These are phyloP conservation scores for Fusarium drepaniforme DNA, from an alignment of 2,329 filamentous ascomycete species.

Conservation along the genomic window DNA sequence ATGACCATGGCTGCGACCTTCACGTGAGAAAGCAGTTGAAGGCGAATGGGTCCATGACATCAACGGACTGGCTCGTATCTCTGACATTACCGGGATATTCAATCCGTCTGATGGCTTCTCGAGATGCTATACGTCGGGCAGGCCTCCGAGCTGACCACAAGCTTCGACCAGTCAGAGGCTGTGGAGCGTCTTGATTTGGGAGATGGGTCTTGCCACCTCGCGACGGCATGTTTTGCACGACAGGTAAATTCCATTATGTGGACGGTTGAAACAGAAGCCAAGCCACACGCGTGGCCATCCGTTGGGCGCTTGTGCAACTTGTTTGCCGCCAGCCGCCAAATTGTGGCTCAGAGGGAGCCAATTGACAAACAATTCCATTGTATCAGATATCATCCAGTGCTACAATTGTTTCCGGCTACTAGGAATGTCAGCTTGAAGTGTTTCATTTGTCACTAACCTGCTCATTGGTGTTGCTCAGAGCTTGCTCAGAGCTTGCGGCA, in stretches of 20 bases:
- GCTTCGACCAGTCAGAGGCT: conserved; percentile 37
- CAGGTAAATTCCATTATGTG: conserved; percentile 11
- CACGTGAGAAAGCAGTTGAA: not conserved
- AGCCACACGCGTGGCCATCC: conserved; percentile 8
- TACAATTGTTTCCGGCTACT: not conserved
- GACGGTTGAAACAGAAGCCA: conserved; percentile 31
- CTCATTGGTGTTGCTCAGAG: not conserved
- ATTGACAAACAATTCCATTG: not conserved
- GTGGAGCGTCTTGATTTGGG: conserved; percentile 27
- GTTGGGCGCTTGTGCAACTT: conserved; percentile 1
- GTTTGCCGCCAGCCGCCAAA: not conserved
- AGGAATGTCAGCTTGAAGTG: not conserved
- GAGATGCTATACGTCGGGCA: conserved; percentile 33
- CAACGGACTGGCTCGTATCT: conserved; percentile 9
- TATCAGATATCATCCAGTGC: not conserved
- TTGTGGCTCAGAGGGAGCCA: not conserved
- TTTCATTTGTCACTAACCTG: not conserved
- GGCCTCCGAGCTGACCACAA: conserved; percentile 19
- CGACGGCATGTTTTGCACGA: conserved; percentile 9
- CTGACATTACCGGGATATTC: conserved; percentile 19
- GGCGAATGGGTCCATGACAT: not conserved
- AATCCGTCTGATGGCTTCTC: conserved; percentile 8
- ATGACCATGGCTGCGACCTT: conserved; percentile 3
- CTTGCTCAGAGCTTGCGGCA: not conserved
- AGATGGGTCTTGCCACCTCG: conserved; percentile 31